Base-by-base conservation (phyloP, 805 yeast species). In the Wickerhamomyces hampshirensis region DNA sequence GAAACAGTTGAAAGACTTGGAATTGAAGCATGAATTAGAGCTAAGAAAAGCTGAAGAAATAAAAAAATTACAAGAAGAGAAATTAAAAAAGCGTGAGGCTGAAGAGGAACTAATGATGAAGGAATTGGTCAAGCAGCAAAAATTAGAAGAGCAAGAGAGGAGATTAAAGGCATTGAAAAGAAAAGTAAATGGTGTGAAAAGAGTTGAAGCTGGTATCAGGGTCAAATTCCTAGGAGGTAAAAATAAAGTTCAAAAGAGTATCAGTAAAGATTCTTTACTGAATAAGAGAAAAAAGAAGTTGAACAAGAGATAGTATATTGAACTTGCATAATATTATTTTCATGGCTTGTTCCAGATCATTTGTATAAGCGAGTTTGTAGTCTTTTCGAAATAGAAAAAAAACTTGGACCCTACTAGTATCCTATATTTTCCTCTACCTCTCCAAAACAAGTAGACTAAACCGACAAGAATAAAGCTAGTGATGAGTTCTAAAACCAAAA, bases 201-300 rank as follows among this genome's bases (percentile, higher is more conserved):
- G 39, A 26, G 53, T 50, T 18, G 48, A 43, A n/a, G 55, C 44
- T 29, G 50, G 48, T 9, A 39, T 53, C 12, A 43, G 27, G 6
- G 56, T 51, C 8, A 44, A 48, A 18, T 52, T 51, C 8, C 31
- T 49, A 21, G 38, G 35, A 7, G 34, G 40, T 4, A 42, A 35
- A 28, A 35, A 27, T 12, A 43, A 16, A 7, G 21, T 33, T 2
- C 19, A 30, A 1, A 46, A 35, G 14, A 24, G 39, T 4, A 30
- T 46, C 17, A 51, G 49, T 36, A 39, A 46, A 24, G 56, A 51
- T 12, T 23, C 39, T 6, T 37, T 54, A 12, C 31, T 54, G 31
- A 48, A 44, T 24, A 54, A 36, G 19, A 43, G 58, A 41, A 54
- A 54, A 46, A 48, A 39, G 37, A 45, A 41, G 28, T 33, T 54